Conservation (phyloP, 225 moss, liverwort and hornwort genomes). For the Marchantia polymorpha region DNA sequence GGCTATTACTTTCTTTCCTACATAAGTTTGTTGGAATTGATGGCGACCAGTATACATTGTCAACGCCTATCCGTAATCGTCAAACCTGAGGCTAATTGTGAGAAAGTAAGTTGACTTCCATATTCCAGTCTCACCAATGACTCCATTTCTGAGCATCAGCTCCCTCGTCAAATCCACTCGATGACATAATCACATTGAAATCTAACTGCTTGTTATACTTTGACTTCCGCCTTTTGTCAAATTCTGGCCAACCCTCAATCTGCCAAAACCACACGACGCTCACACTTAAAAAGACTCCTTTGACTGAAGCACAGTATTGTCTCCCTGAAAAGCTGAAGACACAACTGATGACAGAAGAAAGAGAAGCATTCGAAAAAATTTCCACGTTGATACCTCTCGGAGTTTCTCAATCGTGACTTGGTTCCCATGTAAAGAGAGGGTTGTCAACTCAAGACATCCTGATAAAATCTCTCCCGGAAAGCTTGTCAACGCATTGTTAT, state of each 20-base stretch:
- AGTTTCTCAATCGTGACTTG: slow-evolving; percentile 89
- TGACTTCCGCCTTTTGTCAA: slow-evolving; percentile 85
- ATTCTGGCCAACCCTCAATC: slow-evolving; percentile 90
- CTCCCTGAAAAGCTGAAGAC: too few species aligned
- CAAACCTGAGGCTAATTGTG: neutral
- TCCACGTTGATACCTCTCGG: slow-evolving; percentile 56
- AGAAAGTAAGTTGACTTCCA: neutral
- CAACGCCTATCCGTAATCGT: neutral
- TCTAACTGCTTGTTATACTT: slow-evolving; percentile 97
- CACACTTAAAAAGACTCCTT: neutral
- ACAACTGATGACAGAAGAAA: too few species aligned
- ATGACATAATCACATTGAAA: slow-evolving; percentile 86
- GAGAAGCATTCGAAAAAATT: too few species aligned
- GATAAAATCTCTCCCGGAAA: slow-evolving; percentile 76
- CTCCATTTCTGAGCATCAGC: slow-evolving; percentile 85
- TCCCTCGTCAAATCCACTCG: slow-evolving; percentile 95
- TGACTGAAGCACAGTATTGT: too few species aligned
- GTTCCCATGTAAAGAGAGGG: slow-evolving; percentile 87
- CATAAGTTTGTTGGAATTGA: neutral
- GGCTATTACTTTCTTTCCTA: neutral
- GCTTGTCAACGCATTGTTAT: slow-evolving; percentile 77
- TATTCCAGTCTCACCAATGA: slow-evolving; percentile 58
- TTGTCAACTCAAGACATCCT: slow-evolving; percentile 75
- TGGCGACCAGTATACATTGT: neutral
- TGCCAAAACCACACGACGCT: slow-evolving; percentile 33